Evolutionary conservation across 2,329 filamentous ascomycete genomes (phyloP), one percentile per base, ranked within the genome.

Genomic region (Paracorniculantispora psalliotae): DNA sequence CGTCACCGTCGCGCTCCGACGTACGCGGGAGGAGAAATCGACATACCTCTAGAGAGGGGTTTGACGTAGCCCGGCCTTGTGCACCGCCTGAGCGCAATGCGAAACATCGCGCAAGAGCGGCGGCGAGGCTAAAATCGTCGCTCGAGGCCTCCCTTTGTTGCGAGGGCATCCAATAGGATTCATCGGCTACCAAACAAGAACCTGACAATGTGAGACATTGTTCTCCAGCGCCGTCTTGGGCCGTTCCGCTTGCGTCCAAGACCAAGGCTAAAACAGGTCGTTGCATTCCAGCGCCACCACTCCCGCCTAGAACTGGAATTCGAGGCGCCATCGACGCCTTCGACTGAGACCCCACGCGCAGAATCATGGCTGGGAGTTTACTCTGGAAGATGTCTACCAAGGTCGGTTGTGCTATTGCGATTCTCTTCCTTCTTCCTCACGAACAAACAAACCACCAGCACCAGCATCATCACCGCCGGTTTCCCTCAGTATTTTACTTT

Each of bases 221-320:
- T 57, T 51, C 26, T 23, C 26, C 25, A 28, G 33, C 33, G 37
- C 25, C 26, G 51, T 12, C 30, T 17, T 15, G 25, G 37, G 19
- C 19, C 21, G 35, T 51, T 51, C 55, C 26, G 55, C 37, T 51
- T 9, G 35, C 55, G 35, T 41, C 23, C 41, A 48, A 37, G 10
- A 37, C 30, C 12, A 37, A 15, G 30, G 12, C 41, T 39, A 33
- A 37, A 17, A 26, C 37, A 19, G 15, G 41, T 21, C 23, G 43
- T 50, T 48, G 50, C 57, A 59, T 59, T 59, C 57, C 57, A 59
- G 26, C 41, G 33, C 57, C 49, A 13, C 35, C n/a, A 30, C 17
- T 41, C 57, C 50, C 35, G 50, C 57, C 57, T 17, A n/a, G 23
- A 17, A 10, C 44, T 59, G 57, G 57, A 59, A 59, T 59, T 54